Evolutionary conservation across 2,329 filamentous ascomycete genomes (phyloP), one percentile per base, ranked within the genome.

Genomic region (Epichloe gansuensis): DNA sequence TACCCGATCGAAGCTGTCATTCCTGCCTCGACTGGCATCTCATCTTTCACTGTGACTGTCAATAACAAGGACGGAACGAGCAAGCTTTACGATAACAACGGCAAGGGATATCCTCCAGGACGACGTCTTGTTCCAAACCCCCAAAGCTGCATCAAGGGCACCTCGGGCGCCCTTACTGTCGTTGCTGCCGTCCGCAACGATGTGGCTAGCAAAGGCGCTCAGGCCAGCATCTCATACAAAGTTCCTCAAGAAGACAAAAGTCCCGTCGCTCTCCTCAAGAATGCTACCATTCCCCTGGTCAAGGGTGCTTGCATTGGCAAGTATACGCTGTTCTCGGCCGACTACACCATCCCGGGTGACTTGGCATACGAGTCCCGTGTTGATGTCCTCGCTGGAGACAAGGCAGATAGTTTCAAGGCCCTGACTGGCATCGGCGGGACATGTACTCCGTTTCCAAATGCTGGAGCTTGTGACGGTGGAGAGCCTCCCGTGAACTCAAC

Each of bases 41-140:
- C 83, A 42, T 75, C 83, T 57, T 78, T 86, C 68, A 72, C 71
- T 56, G 62, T 82, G 60, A 65, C 76, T 2, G 60, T 83, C 50
- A 75, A 72, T 52, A 66, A 71, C 51, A 69, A 66, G 3, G 71
- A 73, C 55, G 78, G 77, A 6, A 67, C 69, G 15, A 72, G 65
- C 23, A 63, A 72, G 53, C 61, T 62, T 0, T 75, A 73, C 57
- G 73, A 81, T 59, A 83, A 83, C 62, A 82, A 82, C 58, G 79
- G 78, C 6, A 69, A 72, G 39, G 69, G 69, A 1, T 83, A 80
- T 54, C 73, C 59, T 83, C 3, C 71, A 76, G 47, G 80, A 83
- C 60, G 73, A 66, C 7, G 64, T 82, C 25, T 66, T 83, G 38
- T 67, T 80, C 46, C 79, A 82, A 62, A 68, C 65, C 21, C 75